phyloP scores from a whole-genome alignment of 2,329 filamentous ascomycete genomes.

The Talaromyces sp. region DNA sequence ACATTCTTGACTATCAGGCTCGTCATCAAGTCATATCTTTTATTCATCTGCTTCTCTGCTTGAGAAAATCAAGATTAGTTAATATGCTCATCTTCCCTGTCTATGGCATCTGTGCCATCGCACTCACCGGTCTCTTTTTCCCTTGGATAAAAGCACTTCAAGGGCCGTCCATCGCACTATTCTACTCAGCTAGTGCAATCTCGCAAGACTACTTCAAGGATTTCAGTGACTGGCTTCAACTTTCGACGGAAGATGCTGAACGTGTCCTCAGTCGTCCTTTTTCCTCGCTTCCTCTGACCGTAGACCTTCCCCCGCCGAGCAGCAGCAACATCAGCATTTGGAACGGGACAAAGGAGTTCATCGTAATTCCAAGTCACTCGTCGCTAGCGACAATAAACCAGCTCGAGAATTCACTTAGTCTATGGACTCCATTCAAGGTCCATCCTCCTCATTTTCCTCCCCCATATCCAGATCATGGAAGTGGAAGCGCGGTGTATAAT shows the following conservation, averaged over 20 bases:
- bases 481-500: background rate
- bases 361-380: background rate
- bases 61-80: background rate
- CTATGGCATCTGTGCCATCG: background rate
- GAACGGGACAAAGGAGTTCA: background rate
- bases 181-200: background rate
- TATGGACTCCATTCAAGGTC: slow-evolving; percentile 7
- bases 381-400: background rate
- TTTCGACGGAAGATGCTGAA: background rate
- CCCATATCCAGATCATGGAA: background rate
- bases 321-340: background rate
- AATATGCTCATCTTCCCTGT: slow-evolving; percentile 3
- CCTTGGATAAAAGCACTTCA: background rate
- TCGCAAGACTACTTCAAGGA: background rate
- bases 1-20: background rate
- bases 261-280: background rate
- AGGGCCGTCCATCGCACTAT: background rate
- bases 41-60: background rate
- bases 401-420: background rate
- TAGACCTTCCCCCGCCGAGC: background rate
- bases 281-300: background rate
- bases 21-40: background rate
- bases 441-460: background rate
- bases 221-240: background rate
- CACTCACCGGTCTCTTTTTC: background rate